Conservation (phyloP, 345 rosid species). For the Geranium brycei region DNA sequence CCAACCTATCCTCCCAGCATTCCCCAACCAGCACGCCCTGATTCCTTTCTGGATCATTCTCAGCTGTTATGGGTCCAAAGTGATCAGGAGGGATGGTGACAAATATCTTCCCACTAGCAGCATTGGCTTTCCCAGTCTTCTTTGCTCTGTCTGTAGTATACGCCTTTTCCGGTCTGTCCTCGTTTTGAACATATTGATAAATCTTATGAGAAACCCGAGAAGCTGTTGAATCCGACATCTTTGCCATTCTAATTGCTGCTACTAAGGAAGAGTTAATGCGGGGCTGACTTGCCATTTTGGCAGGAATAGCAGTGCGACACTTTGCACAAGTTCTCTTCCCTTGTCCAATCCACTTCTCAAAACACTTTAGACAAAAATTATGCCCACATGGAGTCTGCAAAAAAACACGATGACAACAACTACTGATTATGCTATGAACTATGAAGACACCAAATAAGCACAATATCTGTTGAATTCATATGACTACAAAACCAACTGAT, state of each 20-base stretch:
- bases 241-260: slow-evolving; percentile 49
- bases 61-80: slow-evolving; percentile 59
- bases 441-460: no score
- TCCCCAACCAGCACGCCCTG: slow-evolving; percentile 62
- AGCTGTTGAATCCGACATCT: slow-evolving; percentile 16
- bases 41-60: slow-evolving; percentile 49
- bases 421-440: neutral
- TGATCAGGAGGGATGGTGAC: slow-evolving; percentile 49
- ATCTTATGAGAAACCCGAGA: slow-evolving; percentile 9
- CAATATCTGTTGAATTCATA: no score
- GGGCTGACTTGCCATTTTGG: slow-evolving; percentile 32
- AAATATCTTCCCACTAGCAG: slow-evolving; percentile 60
- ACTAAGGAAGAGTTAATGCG: slow-evolving; percentile 54
- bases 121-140: slow-evolving; percentile 63
- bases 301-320: slow-evolving; percentile 40
- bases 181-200: slow-evolving; percentile 33
- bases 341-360: slow-evolving; percentile 44
- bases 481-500: no score
- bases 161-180: slow-evolving; percentile 50
- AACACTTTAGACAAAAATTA: slow-evolving; percentile 63
- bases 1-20: slow-evolving; percentile 43
- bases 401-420: neutral
- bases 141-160: slow-evolving; percentile 56
- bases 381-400: slow-evolving; percentile 76
- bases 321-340: slow-evolving; percentile 39